Conservation (phyloP, 768 basidiomycete genomes). For the Daedaleopsis nitida region DNA sequence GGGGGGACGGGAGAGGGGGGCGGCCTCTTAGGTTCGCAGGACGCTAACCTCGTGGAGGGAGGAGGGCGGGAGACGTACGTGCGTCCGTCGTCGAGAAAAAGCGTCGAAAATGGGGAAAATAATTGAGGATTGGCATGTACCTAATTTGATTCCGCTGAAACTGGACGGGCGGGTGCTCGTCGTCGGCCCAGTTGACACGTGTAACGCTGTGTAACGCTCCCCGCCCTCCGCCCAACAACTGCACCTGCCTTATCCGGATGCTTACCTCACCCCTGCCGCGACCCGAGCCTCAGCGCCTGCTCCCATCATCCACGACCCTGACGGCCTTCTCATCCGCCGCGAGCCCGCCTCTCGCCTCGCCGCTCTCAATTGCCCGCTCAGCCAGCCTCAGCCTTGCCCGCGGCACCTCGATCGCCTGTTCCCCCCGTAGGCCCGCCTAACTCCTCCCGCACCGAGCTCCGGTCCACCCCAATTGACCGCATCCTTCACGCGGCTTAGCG, state of each 20-base stretch:
- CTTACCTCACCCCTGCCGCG: constrained; percentile 11
- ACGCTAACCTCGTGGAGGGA: constrained; percentile 21
- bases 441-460: constrained; percentile 7
- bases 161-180: constrained; percentile 18
- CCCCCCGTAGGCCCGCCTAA: constrained; percentile 11
- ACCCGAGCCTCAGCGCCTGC: constrained; percentile 12
- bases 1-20: constrained; percentile 3
- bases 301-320: constrained; percentile 22
- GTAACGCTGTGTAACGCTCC: constrained; percentile 25
- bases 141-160: constrained; percentile 32
- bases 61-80: constrained; percentile 14
- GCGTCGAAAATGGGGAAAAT: constrained; percentile 25
- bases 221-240: constrained; percentile 18
- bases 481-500: not conserved
- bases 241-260: constrained; percentile 17
- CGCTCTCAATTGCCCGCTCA: not conserved
- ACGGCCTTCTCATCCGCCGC: constrained; percentile 2
- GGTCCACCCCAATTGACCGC: constrained; percentile 7
- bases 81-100: constrained; percentile 17
- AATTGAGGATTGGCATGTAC: constrained; percentile 23
- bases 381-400: not conserved
- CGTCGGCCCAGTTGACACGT: constrained; percentile 26
- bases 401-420: not conserved
- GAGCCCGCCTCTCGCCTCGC: not conserved
- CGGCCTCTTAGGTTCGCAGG: constrained; percentile 12